These are phyloP conservation scores for Russula brevipes DNA, from an alignment of 768 basidiomycete species.

Conservation along the genomic window DNA sequence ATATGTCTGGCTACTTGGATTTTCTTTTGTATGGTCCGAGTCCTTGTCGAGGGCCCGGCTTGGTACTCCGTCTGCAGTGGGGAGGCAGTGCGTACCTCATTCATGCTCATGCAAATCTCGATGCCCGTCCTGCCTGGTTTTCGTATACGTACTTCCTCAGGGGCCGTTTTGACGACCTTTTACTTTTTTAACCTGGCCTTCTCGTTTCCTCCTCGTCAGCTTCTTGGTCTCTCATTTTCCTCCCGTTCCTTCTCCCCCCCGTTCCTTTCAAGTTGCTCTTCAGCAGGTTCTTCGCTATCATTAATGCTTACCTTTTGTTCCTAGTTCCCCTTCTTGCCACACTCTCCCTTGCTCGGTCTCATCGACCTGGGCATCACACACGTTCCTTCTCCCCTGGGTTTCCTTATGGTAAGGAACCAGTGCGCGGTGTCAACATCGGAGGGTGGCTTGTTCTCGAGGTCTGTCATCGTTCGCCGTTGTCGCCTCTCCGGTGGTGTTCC, in stretches of 20 bases:
- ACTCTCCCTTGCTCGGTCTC: conserved; percentile 28
- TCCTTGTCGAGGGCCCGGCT: too few species aligned
- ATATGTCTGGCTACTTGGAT: too few species aligned
- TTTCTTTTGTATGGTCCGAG: too few species aligned
- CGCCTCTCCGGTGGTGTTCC: neutral
- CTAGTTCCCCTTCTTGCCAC: conserved; percentile 32
- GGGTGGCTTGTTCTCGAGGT: conserved; percentile 56
- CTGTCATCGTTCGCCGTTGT: conserved; percentile 21
- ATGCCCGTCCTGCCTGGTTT: too few species aligned
- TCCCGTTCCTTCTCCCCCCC: neutral
- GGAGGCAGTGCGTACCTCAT: too few species aligned
- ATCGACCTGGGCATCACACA: neutral
- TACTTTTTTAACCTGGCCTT: too few species aligned
- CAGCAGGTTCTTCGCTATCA: conserved; percentile 14
- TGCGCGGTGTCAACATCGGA: conserved; percentile 82
- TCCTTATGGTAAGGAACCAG: conserved; percentile 65
- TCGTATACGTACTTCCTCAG: too few species aligned
- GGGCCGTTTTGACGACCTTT: too few species aligned
- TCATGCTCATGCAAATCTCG: too few species aligned
- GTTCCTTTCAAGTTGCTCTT: conserved; percentile 5
- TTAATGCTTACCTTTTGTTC: conserved; percentile 1
- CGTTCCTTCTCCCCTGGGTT: conserved; percentile 48
- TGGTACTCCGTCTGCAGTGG: too few species aligned
- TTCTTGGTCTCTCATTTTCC: neutral
- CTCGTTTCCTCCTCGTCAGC: conserved; percentile 4